Base-by-base conservation (phyloP, 257 asterid species). In the Solanum medicagineum region DNA sequence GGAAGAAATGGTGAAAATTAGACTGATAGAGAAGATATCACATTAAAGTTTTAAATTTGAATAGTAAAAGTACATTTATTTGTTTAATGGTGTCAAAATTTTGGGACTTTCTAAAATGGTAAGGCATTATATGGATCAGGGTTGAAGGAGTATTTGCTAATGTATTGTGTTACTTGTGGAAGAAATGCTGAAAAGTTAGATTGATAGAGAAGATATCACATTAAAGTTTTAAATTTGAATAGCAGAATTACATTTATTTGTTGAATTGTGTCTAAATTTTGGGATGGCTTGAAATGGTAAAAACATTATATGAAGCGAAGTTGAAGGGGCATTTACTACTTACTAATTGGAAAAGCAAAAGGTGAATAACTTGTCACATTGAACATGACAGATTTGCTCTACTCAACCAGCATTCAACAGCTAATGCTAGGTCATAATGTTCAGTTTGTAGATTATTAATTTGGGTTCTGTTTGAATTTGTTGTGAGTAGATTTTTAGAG, bases 401-500 rank as follows among this genome's bases (percentile, higher is more conserved):
- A 24, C 24, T 75, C 42, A 24, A 26, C 82, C 24, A 75, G 45
- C 83, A 9, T 51, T 51, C 47, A 3, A 77, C 65, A 10, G 53
- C 29, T 79, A 79, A 79, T 54, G 66, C 66, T 29, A 29, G 49
- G 29, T 29, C 10, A 4, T 17, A 53, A 26, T 79, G 83, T 6
- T 19, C 44, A 24, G 29, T 26, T 77, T 77, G 68, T 57, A 42
- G 54, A 49, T 66, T 29, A 53, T 53, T 83, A 15, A 83, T 68
- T 68, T 68, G 53, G 9, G 15, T 69, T 51, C 19, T 40, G 12
- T 49, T 83, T 65, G 80, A 70, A 49, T 68, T 83, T 68, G 13
- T 75, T 32, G 47, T 84, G 83, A 45, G 57, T 85, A 95, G 99
- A 91, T 90, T 87, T 89, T 85, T 95, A 73, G 95, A 90, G 89